Conservation (phyloP, 2,329 filamentous ascomycete genomes). For the Microdochium nivale region DNA sequence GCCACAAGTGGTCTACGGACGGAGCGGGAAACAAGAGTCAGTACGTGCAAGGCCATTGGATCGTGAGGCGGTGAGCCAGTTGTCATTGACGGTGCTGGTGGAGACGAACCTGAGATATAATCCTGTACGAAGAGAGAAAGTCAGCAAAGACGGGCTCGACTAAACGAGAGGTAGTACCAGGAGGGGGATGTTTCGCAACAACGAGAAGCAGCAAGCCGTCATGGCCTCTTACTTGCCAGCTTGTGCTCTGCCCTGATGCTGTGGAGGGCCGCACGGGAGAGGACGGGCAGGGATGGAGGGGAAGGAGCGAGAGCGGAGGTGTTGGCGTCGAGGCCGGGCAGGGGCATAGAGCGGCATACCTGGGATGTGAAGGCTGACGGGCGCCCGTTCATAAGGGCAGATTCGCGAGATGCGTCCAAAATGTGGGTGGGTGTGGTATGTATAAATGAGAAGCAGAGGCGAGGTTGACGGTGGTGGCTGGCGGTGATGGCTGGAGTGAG, state of each 20-base stretch:
- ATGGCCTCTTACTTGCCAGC: background rate
- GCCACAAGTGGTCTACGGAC: conserved; percentile 42
- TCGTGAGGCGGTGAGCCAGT: conserved; percentile 32
- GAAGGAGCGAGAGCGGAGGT: background rate
- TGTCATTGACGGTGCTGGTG: conserved; percentile 10
- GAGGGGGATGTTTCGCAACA: background rate
- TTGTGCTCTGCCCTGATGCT: background rate
- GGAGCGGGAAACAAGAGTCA: conserved; percentile 18
- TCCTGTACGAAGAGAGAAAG: conserved; percentile 39
- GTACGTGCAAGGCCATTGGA: conserved; percentile 7
- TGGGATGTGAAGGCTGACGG: conserved; percentile 80
- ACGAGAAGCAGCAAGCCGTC: background rate
- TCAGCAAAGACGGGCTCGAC: conserved; percentile 28
- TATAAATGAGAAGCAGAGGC: conserved; percentile 8
- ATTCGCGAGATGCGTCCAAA: conserved; percentile 22
- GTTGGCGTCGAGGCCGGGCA: background rate
- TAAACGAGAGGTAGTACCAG: conserved; percentile 2
- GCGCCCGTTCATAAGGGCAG: conserved; percentile 80
- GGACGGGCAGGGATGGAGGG: background rate
- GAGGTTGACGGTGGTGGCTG: conserved; percentile 4
- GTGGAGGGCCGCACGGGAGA: background rate
- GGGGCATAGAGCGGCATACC: conserved; percentile 38
- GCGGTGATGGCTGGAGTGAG: background rate
- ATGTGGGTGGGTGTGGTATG: conserved; percentile 9
- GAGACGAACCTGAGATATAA: conserved; percentile 63